Conservation (phyloP, 1,284 basidiomycete genomes). For the Cystobasidiaceae sp. region DNA sequence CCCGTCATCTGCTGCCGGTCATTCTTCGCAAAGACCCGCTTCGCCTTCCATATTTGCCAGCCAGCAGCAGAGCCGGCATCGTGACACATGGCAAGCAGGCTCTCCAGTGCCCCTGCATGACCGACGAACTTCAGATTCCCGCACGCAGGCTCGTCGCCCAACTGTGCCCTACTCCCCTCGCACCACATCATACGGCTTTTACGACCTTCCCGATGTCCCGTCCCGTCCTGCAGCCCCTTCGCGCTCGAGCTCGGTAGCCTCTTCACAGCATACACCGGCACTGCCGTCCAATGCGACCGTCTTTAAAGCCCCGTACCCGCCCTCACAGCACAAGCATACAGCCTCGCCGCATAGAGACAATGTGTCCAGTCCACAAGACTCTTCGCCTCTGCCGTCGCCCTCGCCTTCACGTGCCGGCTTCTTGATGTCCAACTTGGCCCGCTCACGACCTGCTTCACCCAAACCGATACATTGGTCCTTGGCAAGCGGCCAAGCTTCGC, state of each 20-base stretch:
- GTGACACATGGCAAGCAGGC: no score
- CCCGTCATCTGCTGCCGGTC: not conserved
- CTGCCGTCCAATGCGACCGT: no score
- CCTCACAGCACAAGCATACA: no score
- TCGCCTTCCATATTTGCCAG: conserved; percentile 9
- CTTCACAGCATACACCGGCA: not conserved
- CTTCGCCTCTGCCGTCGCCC: not conserved
- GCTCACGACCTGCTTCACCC: conserved; percentile 19
- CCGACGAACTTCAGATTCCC: not conserved
- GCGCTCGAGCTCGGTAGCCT: not conserved
- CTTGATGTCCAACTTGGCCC: conserved; percentile 14
- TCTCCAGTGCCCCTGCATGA: no score
- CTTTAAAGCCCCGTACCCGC: not conserved
- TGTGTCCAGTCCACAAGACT: not conserved
- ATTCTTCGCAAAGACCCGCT: not conserved
- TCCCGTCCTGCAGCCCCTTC: not conserved
- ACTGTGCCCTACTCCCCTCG: no score
- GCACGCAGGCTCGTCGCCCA: not conserved
- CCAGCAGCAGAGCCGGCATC: not conserved
- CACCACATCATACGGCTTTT: conserved; percentile 1
- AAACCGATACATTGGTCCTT: conserved; percentile 7
- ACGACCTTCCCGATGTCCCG: conserved; percentile 17
- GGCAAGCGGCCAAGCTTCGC: not conserved
- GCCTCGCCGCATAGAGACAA: no score
- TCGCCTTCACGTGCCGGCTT: not conserved